Evolutionary conservation across 768 basidiomycete genomes (phyloP), one percentile per base, ranked within the genome.

Genomic region (button mushroom (Agaricus bisporus)): DNA sequence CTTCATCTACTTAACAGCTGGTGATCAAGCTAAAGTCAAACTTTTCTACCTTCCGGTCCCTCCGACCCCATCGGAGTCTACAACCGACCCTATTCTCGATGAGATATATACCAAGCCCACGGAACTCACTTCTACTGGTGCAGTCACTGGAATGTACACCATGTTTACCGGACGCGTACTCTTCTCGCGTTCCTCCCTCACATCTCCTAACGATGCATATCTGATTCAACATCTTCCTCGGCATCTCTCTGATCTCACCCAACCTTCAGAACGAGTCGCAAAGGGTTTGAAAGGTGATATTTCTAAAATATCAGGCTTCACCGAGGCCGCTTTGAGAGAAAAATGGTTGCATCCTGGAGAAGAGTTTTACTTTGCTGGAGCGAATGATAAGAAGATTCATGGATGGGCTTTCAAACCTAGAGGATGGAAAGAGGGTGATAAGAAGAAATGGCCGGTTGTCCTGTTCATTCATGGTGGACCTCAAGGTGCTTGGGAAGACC

Each of bases 361-460:
- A 60, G 83, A 90, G 54, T 90, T 98, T 63, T 92, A 86, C 83
- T 98, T 97, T 72, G 79, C 82, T 56, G 95, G 95, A 9, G 90
- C 89, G 3, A 69, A 85, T 59, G 79, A 81, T 9, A 80, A 78
- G 65, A 63, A 80, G 28, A 83, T 98, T 14, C 94, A 97, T 42
- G 93, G 91, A 5, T 98, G 86, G 86, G 71, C 83, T 12, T 58
- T 93, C 51, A 90, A 85, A 59, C 95, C 95, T 7, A 78, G 78
- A 29, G 89, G 90, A 5, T 95, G 82, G 77, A 75, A 79, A 59
- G 66, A 75, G 48, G 79, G 78, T 10, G 79, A 84, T 53, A 73
- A 68, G 63, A 83, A 82, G 74, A 88, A 85, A 64, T 95, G 82
- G 80, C 94, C 92, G 2, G 75, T 81, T 54, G 74, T 91, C 17